Conservation (phyloP, 2,329 filamentous ascomycete genomes). For the Tolypocladium endophyticum region DNA sequence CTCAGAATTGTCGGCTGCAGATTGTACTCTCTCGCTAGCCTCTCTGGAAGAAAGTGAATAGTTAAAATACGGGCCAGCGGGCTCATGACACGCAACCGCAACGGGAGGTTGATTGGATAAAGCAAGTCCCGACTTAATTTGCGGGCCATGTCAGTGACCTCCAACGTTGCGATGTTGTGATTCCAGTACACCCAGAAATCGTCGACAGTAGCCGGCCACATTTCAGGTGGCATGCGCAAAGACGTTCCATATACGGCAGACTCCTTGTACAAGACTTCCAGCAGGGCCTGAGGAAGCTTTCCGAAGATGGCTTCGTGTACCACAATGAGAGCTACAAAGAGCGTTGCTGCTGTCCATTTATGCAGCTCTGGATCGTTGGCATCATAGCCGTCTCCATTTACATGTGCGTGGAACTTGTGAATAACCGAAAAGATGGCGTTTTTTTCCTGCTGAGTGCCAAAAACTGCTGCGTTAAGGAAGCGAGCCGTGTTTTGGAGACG, state of each 20-base stretch:
- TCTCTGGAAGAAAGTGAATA: conserved; percentile 5
- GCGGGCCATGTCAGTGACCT: conserved; percentile 19
- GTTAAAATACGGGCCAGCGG: conserved; percentile 10
- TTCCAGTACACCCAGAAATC: conserved; percentile 28
- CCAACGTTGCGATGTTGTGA: conserved; percentile 18
- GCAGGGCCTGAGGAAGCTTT: conserved; percentile 13
- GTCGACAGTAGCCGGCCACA: conserved; percentile 22
- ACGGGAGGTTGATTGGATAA: conserved; percentile 12
- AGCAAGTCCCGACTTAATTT: conserved; percentile 13
- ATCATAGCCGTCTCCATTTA: conserved; percentile 21
- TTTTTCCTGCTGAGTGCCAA: conserved; percentile 21
- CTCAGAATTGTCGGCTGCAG: conserved; percentile 9
- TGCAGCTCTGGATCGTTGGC: conserved; percentile 26
- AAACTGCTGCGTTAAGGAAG: conserved; percentile 27
- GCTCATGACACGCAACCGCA: conserved; percentile 8
- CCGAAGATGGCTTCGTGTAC: conserved; percentile 25
- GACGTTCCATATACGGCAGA: conserved; percentile 17
- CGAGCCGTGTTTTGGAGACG: conserved; percentile 26
- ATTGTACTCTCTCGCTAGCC: conserved; percentile 14
- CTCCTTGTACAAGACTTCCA: conserved; percentile 15
- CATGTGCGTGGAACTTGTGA: conserved; percentile 19
- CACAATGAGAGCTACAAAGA: conserved; percentile 23
- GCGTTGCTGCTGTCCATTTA: conserved; percentile 28
- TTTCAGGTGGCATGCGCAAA: conserved; percentile 18
- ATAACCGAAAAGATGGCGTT: conserved; percentile 23